Base-by-base conservation (phyloP, 2,329 filamentous ascomycete species). In the Scopulariopsis brevicaulis region DNA sequence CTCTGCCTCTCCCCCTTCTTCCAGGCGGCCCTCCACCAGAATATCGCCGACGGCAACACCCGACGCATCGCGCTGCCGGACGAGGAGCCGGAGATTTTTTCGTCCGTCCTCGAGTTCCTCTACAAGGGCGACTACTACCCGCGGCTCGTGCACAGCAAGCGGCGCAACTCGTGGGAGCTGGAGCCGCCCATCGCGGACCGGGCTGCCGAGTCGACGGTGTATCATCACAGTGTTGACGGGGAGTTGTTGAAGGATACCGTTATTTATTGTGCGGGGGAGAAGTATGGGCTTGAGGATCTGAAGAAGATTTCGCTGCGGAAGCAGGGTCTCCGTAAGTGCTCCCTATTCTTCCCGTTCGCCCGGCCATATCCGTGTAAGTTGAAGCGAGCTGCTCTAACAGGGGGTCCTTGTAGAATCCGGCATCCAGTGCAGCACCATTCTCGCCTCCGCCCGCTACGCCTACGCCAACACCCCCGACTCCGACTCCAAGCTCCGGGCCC, bases 61-160 rank as follows among this genome's bases (percentile, higher is more conserved):
- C 89, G 83, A 83, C 90, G 83, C 73, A 86, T 83, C 78, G 88
- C 78, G 78, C 87, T 82, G 68, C 78, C 78, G 63, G 78, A 83
- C 67, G 87, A 89, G 80, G 90, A 96, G 77, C 90, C 92, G 65
- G 91, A 96, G 78, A 83, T 95, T 72, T 89, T 96, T 74, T 95
- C 90, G 71, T 92, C 88, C 68, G 80, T 96, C 67, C 90, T 96
- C 76, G 92, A 96, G 78, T 96, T 92, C 73, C 84, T 96, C 64
- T 96, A 96, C 86, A 96, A 95, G 79, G 90, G 89, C 64, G 91
- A 96, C 80, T 96, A 96, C 77, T 94, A 89, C 73, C 92, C 92
- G 59, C 89, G 90, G 72, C 80, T 96, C 76, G 70, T 96, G 65
- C 89, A 90, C 73, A 89, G 89, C 82, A 90, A 89, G 80, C 85